These are phyloP conservation scores for Stagonosporopsis cucurbitacearum DNA, from an alignment of 2,329 filamentous ascomycete genomes.

Conservation along the genomic window DNA sequence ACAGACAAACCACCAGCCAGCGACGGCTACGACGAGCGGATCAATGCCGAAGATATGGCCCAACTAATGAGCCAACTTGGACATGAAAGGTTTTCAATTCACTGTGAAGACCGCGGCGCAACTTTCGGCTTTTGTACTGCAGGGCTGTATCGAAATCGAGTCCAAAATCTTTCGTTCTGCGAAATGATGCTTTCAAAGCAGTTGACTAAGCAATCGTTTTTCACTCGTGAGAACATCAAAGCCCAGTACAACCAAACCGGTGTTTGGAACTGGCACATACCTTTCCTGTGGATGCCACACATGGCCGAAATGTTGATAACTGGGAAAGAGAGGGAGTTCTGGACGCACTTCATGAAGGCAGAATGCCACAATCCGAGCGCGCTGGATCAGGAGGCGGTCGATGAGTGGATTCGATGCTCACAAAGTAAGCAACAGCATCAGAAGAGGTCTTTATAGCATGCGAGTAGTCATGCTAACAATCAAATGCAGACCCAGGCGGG, in stretches of 20 bases:
- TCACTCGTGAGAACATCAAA: constrained; percentile 30
- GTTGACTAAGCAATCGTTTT: constrained; percentile 26
- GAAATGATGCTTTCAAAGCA: constrained; percentile 30
- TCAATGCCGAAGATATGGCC: constrained; percentile 45
- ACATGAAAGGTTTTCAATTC: constrained; percentile 78
- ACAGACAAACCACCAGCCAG: constrained; percentile 49
- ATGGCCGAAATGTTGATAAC: constrained; percentile 51
- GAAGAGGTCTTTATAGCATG: not conserved
- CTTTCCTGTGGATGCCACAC: constrained; percentile 46
- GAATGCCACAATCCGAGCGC: constrained; percentile 50
- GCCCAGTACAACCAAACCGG: constrained; percentile 30
- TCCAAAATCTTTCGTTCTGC: constrained; percentile 29
- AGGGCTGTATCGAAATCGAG: constrained; percentile 23
- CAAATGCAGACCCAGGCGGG: constrained; percentile 17
- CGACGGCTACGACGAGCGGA: constrained; percentile 48
- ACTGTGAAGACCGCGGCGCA: constrained; percentile 58
- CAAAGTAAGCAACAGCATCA: constrained; percentile 9
- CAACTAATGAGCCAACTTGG: constrained; percentile 49
- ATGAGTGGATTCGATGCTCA: constrained; percentile 29
- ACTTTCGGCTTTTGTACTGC: constrained; percentile 30
- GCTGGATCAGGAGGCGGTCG: constrained; percentile 37
- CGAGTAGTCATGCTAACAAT: not conserved
- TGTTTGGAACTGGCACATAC: constrained; percentile 34
- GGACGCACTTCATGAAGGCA: constrained; percentile 50
- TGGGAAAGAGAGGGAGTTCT: constrained; percentile 49